Evolutionary conservation across 371 early-diverging fungal species (phyloP).

Genomic region (Apophysomyces ossiformis): DNA sequence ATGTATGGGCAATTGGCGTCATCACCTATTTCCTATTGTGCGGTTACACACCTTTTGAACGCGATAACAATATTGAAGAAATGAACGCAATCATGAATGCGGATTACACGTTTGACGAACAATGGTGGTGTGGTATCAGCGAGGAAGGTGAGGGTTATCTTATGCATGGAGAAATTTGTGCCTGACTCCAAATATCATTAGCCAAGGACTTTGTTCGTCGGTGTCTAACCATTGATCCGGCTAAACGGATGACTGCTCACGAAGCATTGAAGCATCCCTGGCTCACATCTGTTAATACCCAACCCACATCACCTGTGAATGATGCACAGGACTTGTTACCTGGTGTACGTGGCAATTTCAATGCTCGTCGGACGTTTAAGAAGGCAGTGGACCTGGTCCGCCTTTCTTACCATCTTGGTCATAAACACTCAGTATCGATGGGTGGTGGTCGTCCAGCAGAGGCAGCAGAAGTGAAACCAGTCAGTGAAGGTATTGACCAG

Average conservation of each 20-base stretch:
- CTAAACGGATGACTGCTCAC: constrained; percentile 74
- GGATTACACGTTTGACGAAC: constrained; percentile 77
- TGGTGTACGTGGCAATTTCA: constrained; percentile 81
- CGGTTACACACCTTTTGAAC: constrained; percentile 94
- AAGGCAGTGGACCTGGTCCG: constrained; percentile 70
- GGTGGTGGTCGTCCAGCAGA: constrained; percentile 19
- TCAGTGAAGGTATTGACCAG: constrained; percentile 52
- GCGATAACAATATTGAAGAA: constrained; percentile 60
- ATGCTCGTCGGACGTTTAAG: constrained; percentile 78
- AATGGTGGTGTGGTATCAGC: constrained; percentile 75
- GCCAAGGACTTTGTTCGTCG: constrained; percentile 85
- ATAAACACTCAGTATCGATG: constrained; percentile 39
- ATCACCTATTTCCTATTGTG: constrained; percentile 88
- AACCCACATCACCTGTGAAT: constrained; percentile 33
- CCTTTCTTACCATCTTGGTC: constrained; percentile 49
- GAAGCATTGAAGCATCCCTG: constrained; percentile 80
- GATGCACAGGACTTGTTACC: constrained; percentile 69
- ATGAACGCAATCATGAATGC: constrained; percentile 76
- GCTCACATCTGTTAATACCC: constrained; percentile 49
- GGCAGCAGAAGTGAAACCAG: constrained; percentile 39
- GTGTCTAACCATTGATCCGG: constrained; percentile 75
- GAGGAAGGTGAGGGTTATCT: constrained; percentile 28
- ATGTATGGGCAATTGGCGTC: constrained; percentile 95
- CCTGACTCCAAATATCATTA: constrained; percentile 19
- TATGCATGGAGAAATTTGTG: not conserved